Percentiles rank a stretch among this genome's conserved stretches.
Evolutionary conservation across 2,329 filamentous ascomycete species (phyloP).

Genomic region (Clonostachys sp.): DNA sequence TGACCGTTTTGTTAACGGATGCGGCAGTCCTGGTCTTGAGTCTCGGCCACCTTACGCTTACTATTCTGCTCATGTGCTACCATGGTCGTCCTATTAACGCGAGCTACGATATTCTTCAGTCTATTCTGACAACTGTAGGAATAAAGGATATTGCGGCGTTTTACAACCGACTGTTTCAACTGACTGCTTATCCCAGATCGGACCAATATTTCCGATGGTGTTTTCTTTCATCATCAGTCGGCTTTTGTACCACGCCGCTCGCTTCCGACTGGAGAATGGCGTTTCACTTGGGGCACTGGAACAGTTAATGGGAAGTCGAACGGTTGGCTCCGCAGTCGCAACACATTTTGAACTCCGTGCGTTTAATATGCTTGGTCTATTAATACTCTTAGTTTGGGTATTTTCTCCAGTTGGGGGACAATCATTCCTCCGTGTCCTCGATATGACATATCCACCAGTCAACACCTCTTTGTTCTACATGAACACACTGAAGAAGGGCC

Average conservation of each 20-base stretch:
- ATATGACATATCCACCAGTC: neutral
- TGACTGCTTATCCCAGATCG: neutral
- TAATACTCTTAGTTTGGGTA: neutral
- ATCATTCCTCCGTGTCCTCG: neutral
- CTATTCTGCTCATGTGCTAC: too few relatives aligned
- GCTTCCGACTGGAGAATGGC: neutral
- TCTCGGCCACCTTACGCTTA: too few relatives aligned
- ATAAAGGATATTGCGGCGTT: too few relatives aligned
- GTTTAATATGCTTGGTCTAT: neutral
- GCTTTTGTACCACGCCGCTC: neutral
- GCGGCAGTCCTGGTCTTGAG: too few relatives aligned
- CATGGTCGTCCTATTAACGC: too few relatives aligned
- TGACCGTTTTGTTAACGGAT: too few relatives aligned
- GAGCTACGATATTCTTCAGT: too few relatives aligned
- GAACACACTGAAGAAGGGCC: neutral
- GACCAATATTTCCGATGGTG: neutral
- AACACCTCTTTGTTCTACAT: neutral
- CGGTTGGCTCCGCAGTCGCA: neutral
- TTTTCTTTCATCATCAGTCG: neutral
- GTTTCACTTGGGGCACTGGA: neutral
- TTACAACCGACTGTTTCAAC: too few relatives aligned
- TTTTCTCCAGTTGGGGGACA: neutral
- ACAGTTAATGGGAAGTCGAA: neutral
- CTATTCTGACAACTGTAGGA: too few relatives aligned
- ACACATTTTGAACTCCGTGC: neutral